phyloP scores from a whole-genome alignment of 2,329 filamentous ascomycete species.

The Bipolaris cookei region DNA sequence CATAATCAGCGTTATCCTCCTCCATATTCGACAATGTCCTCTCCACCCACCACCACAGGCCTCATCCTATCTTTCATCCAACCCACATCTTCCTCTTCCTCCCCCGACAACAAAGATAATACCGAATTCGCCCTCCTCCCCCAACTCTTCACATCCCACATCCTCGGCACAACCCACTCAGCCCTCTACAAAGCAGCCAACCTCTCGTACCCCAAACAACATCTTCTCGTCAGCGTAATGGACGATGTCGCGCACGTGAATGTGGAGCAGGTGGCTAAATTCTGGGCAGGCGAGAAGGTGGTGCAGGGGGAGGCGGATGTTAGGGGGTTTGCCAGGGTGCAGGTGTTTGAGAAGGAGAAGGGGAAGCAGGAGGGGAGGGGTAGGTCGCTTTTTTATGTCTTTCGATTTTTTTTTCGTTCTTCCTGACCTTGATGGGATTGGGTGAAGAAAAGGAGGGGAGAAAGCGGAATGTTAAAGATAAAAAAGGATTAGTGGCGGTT shows the following conservation, averaged over 20 bases:
- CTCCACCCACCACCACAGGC: neutral
- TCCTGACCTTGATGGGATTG: too few species aligned
- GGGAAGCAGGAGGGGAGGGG: neutral
- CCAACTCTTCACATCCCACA: neutral
- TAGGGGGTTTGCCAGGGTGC: neutral
- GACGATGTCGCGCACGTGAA: slow-evolving; percentile 29
- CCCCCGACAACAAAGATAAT: neutral
- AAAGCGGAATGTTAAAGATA: too few species aligned
- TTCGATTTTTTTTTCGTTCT: neutral
- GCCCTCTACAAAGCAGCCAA: slow-evolving; percentile 29
- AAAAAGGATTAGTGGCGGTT: too few species aligned
- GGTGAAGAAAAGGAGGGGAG: too few species aligned
- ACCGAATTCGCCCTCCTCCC: neutral
- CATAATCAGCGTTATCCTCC: too few species aligned
- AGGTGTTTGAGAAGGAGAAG: slow-evolving; percentile 1
- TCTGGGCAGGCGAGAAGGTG: neutral
- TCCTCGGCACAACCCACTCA: neutral
- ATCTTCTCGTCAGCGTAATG: slow-evolving; percentile 35
- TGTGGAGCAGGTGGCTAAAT: slow-evolving; percentile 22
- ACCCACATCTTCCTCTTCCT: neutral
- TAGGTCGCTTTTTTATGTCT: neutral
- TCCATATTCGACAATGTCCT: neutral
- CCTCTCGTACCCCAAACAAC: slow-evolving; percentile 25
- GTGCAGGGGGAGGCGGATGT: neutral
- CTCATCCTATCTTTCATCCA: neutral